These are phyloP conservation scores for Gossypium longicalyx DNA, from an alignment of 345 rosid genomes.

Conservation along the genomic window DNA sequence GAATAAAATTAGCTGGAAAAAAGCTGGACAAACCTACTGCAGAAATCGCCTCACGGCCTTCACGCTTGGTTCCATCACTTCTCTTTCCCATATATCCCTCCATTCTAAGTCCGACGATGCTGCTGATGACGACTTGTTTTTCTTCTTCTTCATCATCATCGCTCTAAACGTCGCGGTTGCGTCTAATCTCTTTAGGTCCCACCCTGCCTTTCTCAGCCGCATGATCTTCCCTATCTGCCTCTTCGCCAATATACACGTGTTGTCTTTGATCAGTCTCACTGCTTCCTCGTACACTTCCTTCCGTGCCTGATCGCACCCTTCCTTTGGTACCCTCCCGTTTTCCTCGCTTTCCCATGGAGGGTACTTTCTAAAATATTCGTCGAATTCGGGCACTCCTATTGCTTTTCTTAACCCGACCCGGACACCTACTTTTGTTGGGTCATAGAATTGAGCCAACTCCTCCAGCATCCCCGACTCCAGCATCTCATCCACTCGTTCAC, in stretches of 20 bases:
- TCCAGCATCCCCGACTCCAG: constrained; percentile 75
- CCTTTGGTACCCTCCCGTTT: constrained; percentile 6
- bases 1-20: constrained; percentile 24
- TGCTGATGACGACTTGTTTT: not conserved
- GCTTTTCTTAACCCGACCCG: constrained; percentile 65
- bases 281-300: constrained; percentile 55
- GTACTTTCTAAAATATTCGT: constrained; percentile 42
- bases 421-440: constrained; percentile 20
- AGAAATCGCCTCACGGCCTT: constrained; percentile 64
- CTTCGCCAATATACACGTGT: constrained; percentile 73
- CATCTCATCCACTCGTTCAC: constrained; percentile 82
- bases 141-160: constrained; percentile 23
- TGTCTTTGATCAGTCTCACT: constrained; percentile 64
- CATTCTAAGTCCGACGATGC: constrained; percentile 25
- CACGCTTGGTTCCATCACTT: constrained; percentile 60
- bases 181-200: constrained; percentile 68
- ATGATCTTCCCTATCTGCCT: constrained; percentile 66
- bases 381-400: constrained; percentile 92
- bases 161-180: constrained; percentile 54
- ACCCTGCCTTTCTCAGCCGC: constrained; percentile 50
- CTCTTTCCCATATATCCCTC: constrained; percentile 59
- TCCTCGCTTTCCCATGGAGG: constrained; percentile 30
- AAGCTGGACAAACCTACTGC: constrained; percentile 38
- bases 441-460: constrained; percentile 50
- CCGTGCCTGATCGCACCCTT: constrained; percentile 30